Conservation (phyloP, 108 stramenopile species). For the Nitzschia sp. region DNA sequence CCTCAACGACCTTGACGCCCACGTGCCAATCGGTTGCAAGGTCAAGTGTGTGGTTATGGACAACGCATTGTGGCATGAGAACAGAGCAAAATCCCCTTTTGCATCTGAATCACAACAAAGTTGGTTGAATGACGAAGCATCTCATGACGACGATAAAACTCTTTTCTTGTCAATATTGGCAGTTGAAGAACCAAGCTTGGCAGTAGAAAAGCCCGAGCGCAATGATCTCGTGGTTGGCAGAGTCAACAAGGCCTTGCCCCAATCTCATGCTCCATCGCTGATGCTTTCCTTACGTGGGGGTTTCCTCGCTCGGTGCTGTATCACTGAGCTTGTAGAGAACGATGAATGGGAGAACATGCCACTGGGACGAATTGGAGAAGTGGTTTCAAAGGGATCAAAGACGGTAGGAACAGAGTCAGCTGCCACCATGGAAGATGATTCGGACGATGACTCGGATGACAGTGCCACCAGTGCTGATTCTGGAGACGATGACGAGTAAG, state of each 20-base stretch:
- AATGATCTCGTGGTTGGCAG: constrained; percentile 70
- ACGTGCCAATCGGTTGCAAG: constrained; percentile 56
- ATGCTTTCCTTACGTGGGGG: constrained; percentile 80
- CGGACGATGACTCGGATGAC: constrained; percentile 25
- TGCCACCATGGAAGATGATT: constrained; percentile 41
- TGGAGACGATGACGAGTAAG: constrained; percentile 15
- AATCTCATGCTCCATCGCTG: constrained; percentile 61
- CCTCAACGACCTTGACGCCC: constrained; percentile 55
- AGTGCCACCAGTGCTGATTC: background rate
- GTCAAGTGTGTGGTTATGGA: constrained; percentile 64
- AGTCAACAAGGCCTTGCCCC: constrained; percentile 47
- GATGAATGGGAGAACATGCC: constrained; percentile 91
- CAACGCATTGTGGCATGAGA: constrained; percentile 29
- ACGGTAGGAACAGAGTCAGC: constrained; percentile 9
- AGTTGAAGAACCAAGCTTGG: constrained; percentile 27
- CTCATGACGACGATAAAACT: constrained; percentile 30
- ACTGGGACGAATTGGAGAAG: constrained; percentile 34
- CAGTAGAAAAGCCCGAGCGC: constrained; percentile 42
- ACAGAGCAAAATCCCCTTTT: constrained; percentile 11
- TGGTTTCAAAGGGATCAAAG: background rate
- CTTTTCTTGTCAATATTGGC: constrained; percentile 47
- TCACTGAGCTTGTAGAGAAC: constrained; percentile 74
- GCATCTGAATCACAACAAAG: background rate
- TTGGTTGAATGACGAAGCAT: constrained; percentile 10
- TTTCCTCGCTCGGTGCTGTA: constrained; percentile 75